A percentile compares a stretch with the other conserved stretches of the same genome.
phyloP scores from a whole-genome alignment of 2,329 filamentous ascomycete species.

The Diaporthe ampelina region DNA sequence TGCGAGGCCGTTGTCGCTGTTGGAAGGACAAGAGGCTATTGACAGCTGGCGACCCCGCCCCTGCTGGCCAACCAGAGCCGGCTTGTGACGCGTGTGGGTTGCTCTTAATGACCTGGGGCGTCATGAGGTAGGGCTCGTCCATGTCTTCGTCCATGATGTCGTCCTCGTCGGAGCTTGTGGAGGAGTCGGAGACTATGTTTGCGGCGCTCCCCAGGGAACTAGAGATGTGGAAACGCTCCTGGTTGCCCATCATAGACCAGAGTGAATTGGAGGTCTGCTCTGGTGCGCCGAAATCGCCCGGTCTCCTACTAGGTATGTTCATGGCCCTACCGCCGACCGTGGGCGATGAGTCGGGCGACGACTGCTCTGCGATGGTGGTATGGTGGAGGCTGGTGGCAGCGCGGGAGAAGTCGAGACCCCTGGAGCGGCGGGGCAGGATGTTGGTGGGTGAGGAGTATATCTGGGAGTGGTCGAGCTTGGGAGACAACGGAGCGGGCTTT shows the following conservation, averaged over 20 bases:
- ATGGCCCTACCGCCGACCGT: slow-evolving; percentile 79
- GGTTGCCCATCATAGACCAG: slow-evolving; percentile 79
- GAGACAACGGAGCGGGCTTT: slow-evolving; percentile 81
- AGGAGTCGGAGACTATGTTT: slow-evolving; percentile 82
- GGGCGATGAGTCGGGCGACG: slow-evolving; percentile 91
- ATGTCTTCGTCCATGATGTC: slow-evolving; percentile 81
- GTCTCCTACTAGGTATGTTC: slow-evolving; percentile 70
- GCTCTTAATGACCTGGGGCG: slow-evolving; percentile 80
- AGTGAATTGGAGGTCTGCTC: slow-evolving; percentile 79
- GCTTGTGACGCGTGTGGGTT: slow-evolving; percentile 47
- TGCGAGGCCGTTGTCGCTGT: slow-evolving; percentile 79
- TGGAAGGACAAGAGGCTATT: slow-evolving; percentile 87
- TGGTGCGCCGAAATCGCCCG: slow-evolving; percentile 62
- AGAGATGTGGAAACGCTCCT: slow-evolving; percentile 80
- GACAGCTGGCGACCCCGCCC: slow-evolving; percentile 77
- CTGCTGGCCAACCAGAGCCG: slow-evolving; percentile 55
- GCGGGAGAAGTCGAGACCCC: slow-evolving; percentile 92
- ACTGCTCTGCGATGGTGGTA: slow-evolving; percentile 89
- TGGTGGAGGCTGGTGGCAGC: slow-evolving; percentile 96
- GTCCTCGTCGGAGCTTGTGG: slow-evolving; percentile 78
- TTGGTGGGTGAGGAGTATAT: slow-evolving; percentile 87
- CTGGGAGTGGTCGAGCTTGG: slow-evolving; percentile 86
- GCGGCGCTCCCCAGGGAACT: slow-evolving; percentile 83
- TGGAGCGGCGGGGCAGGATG: slow-evolving; percentile 87
- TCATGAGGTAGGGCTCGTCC: slow-evolving; percentile 85